Conservation (phyloP, 1,284 basidiomycete genomes). For the Tetrapyrgos nigripes region DNA sequence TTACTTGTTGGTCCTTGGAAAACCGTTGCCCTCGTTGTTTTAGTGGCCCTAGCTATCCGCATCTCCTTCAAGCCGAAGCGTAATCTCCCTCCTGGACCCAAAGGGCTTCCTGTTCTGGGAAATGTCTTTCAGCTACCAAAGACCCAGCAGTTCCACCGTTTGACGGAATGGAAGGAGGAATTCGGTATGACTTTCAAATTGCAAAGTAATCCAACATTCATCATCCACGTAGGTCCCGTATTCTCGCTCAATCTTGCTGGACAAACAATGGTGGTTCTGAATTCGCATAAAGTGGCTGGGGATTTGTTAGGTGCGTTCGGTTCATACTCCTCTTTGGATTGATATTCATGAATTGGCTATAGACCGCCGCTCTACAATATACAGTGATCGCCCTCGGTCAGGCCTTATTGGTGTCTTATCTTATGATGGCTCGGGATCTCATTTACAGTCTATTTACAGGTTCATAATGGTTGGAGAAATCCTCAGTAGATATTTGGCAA, state of each 20-base stretch:
- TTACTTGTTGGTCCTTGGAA: too few species aligned
- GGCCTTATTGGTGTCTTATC: too few species aligned
- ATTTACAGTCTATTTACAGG: not conserved
- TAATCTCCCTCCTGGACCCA: too few species aligned
- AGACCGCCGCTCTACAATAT: constrained; percentile 2
- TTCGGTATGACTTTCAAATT: constrained; percentile 1
- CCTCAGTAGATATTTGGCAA: constrained; percentile 7
- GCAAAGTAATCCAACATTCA: not conserved
- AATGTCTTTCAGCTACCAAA: too few species aligned
- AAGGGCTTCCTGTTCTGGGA: too few species aligned
- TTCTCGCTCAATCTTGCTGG: constrained; percentile 4
- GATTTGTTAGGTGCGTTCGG: not conserved
- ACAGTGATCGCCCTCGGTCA: too few species aligned
- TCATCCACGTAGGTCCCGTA: constrained; percentile 3
- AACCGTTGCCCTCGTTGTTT: too few species aligned
- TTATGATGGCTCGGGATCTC: too few species aligned
- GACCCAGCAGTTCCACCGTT: too few species aligned
- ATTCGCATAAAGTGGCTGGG: constrained; percentile 8
- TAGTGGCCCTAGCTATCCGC: too few species aligned
- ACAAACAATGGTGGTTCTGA: constrained; percentile 4
- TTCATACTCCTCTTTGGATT: not conserved
- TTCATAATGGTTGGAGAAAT: constrained; percentile 6
- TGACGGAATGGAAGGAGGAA: constrained; percentile 6
- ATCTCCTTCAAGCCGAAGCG: too few species aligned
- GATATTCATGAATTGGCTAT: not conserved